Evolutionary conservation across 176 grass and related monocot genomes (phyloP).

Genomic region (Coix lacrymajobi): DNA sequence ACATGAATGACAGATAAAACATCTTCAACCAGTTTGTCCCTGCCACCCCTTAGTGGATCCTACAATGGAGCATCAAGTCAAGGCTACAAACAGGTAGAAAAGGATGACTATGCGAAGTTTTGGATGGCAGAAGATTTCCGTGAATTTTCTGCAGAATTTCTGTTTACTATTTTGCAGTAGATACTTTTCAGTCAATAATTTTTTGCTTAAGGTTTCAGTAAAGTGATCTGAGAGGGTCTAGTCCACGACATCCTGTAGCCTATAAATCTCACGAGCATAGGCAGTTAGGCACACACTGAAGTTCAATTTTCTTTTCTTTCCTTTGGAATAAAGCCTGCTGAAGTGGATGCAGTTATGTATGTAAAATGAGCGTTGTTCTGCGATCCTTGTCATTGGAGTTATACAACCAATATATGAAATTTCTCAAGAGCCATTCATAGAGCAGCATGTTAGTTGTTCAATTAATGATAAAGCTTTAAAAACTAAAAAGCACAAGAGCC

Average conservation of each 20-base stretch:
- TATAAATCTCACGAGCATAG: not conserved
- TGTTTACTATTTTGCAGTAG: not conserved
- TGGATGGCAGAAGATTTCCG: not conserved
- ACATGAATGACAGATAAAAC: conserved; percentile 61
- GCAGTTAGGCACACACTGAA: not conserved
- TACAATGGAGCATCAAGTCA: conserved; percentile 31
- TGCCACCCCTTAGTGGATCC: conserved; percentile 95
- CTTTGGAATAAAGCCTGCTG: not conserved
- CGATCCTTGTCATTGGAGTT: not conserved
- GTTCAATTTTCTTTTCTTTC: not conserved
- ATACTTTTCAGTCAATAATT: not conserved
- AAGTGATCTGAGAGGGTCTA: not conserved
- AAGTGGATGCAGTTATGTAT: not conserved
- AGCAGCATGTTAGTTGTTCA: not conserved
- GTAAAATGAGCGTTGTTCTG: not conserved
- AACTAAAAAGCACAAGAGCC: not conserved
- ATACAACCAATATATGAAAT: not conserved
- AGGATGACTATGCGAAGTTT: not conserved
- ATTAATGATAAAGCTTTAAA: not conserved
- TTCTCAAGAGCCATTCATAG: not conserved
- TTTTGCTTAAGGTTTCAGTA: not conserved
- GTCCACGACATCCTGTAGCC: not conserved
- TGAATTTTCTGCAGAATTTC: not conserved
- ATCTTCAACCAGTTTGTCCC: conserved; percentile 80
- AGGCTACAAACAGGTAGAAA: not conserved